Conservation (phyloP, 139 green algal species). For the Chlorella sp. region DNA sequence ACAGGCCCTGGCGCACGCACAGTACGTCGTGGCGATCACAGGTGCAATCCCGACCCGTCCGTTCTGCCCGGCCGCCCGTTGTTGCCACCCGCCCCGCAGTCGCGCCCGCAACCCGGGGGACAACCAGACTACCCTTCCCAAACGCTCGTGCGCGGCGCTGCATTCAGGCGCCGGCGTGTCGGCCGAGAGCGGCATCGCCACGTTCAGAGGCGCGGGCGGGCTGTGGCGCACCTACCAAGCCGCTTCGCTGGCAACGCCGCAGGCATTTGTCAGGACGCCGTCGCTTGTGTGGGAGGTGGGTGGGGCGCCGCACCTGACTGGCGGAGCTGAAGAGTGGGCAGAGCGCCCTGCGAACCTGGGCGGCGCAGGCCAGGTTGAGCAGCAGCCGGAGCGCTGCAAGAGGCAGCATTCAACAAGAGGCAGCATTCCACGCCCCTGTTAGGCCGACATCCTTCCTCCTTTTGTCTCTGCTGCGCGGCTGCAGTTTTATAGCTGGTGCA, state of each 20-base stretch:
- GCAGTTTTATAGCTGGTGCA: constrained; percentile 53
- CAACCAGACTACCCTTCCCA: background rate
- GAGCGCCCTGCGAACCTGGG: too few relatives aligned
- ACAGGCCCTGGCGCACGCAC: background rate
- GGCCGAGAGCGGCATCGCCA: constrained; percentile 54
- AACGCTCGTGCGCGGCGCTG: too few relatives aligned
- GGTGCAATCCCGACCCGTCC: background rate
- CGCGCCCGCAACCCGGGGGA: too few relatives aligned
- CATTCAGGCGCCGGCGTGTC: constrained; percentile 43
- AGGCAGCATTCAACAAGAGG: too few relatives aligned
- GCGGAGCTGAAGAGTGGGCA: too few relatives aligned
- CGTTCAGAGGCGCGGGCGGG: constrained; percentile 49
- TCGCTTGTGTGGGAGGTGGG: constrained; percentile 65
- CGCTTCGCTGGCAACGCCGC: constrained; percentile 46
- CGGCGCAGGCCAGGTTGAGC: too few relatives aligned
- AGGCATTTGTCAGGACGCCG: constrained; percentile 53
- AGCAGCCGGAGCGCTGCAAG: too few relatives aligned
- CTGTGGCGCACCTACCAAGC: constrained; percentile 56
- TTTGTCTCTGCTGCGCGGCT: too few relatives aligned
- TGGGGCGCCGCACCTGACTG: too few relatives aligned
- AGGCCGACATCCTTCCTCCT: too few relatives aligned
- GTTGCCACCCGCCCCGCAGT: background rate
- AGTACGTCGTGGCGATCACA: constrained; percentile 3
- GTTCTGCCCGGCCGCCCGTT: background rate
- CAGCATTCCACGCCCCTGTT: too few relatives aligned